Evolutionary conservation across 202 grass and related monocot species (phyloP).

Genomic region (Schoenoplectus triqueter): DNA sequence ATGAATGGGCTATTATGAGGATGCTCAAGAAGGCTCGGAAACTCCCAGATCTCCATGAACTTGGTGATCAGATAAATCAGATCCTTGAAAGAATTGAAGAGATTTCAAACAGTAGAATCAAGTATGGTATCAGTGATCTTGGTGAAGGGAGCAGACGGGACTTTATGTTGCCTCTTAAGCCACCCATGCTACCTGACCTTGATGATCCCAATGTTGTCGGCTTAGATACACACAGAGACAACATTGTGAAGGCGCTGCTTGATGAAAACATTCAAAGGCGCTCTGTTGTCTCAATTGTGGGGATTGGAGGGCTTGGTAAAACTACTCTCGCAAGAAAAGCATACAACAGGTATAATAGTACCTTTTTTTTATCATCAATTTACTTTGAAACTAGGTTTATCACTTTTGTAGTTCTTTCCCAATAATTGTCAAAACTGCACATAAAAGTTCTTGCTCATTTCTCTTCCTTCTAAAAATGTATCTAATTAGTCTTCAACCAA

Average conservation of each 20-base stretch:
- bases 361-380: too few species aligned
- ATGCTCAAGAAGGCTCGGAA: background rate
- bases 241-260: background rate
- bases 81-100: background rate
- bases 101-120: background rate
- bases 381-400: too few species aligned
- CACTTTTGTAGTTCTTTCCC: too few species aligned
- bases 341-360: constrained; percentile 31
- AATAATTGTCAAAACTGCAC: too few species aligned
- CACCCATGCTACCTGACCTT: background rate
- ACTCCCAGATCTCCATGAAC: background rate
- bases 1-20: background rate
- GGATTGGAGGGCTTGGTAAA: constrained; percentile 53
- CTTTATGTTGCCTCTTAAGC: background rate
- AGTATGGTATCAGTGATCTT: background rate
- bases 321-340: constrained; percentile 43
- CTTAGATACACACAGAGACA: background rate
- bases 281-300: constrained; percentile 28
- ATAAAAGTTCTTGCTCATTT: too few species aligned
- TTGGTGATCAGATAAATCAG: background rate
- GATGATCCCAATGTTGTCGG: constrained; percentile 36
- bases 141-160: background rate
- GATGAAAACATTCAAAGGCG: background rate
- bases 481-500: too few species aligned
- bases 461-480: too few species aligned